These are phyloP conservation scores for Cydonia oblonga DNA, from an alignment of 331 rosid species.

Conservation along the genomic window DNA sequence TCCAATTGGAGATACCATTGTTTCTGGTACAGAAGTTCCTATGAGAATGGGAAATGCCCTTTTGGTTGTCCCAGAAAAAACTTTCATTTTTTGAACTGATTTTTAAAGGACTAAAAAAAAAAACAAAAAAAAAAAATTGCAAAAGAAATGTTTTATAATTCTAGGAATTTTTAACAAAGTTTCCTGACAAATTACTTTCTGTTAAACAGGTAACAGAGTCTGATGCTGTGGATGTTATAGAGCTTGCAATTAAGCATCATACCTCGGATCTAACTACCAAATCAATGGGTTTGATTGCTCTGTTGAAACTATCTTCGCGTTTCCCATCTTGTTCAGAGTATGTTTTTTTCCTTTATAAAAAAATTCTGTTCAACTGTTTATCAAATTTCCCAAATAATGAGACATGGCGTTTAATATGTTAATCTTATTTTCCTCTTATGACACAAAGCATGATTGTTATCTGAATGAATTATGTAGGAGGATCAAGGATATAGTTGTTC, in stretches of 20 bases:
- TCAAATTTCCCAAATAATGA: neutral
- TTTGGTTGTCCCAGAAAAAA: no score
- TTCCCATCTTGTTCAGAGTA: slow-evolving; percentile 95
- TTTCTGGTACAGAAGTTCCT: no score
- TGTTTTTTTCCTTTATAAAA: slow-evolving; percentile 5
- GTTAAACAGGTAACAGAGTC: slow-evolving; percentile 73
- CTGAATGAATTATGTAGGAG: slow-evolving; percentile 48
- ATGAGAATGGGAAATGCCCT: no score
- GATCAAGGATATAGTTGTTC: slow-evolving; percentile 58
- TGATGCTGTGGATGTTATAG: slow-evolving; percentile 72
- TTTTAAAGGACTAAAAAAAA: no score
- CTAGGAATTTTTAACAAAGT: neutral
- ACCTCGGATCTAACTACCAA: slow-evolving; percentile 71
- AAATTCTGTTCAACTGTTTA: slow-evolving; percentile 2
- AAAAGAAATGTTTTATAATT: no score
- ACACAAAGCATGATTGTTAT: slow-evolving; percentile 14
- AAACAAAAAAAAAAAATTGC: no score
- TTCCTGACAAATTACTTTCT: neutral
- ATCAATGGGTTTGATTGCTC: slow-evolving; percentile 84
- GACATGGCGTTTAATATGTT: neutral
- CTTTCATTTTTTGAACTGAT: no score
- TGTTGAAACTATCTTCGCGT: slow-evolving; percentile 90
- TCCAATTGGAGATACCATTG: neutral
- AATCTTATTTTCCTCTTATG: neutral
- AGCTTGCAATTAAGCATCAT: slow-evolving; percentile 61